Conservation (phyloP, 139 green algal species). For the Coelastrella sp. region DNA sequence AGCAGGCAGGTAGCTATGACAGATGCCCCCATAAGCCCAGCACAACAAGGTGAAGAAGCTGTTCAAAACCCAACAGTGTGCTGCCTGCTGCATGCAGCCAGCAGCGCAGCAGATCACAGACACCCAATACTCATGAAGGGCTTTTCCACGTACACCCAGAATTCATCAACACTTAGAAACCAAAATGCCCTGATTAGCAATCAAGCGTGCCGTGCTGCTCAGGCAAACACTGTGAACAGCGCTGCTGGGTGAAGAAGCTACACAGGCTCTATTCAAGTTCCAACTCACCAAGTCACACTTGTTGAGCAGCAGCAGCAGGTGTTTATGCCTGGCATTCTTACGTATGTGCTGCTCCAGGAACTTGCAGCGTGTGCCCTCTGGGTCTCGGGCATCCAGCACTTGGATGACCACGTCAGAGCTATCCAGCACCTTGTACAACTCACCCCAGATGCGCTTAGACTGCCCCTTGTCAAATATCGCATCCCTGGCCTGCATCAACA, state of each 20-base stretch:
- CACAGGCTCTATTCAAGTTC: not conserved
- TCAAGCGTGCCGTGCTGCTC: not conserved
- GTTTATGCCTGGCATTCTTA: constrained; percentile 94
- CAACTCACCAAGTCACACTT: constrained; percentile 94
- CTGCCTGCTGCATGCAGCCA: no score
- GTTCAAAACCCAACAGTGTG: no score
- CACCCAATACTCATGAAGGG: no score
- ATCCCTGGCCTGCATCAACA: constrained; percentile 41
- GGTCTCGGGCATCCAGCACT: constrained; percentile 98
- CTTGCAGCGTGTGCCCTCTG: constrained; percentile 93
- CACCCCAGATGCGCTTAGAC: constrained; percentile 97
- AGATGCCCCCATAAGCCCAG: not conserved
- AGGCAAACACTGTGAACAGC: not conserved
- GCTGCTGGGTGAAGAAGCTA: not conserved
- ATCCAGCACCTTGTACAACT: constrained; percentile 99
- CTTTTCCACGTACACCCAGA: no score
- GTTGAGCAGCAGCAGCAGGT: constrained; percentile 98
- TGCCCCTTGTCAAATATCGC: constrained; percentile 97
- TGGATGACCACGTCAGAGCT: constrained; percentile 98
- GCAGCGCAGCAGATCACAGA: no score
- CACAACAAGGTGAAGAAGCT: not conserved
- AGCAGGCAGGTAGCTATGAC: not conserved
- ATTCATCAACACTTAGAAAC: no score
- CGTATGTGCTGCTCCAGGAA: constrained; percentile 95
- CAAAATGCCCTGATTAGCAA: not conserved